Evolutionary conservation across 2,329 filamentous ascomycete species (phyloP), one percentile per base, ranked within the genome.

Genomic region (Chaetomium olivaceum): DNA sequence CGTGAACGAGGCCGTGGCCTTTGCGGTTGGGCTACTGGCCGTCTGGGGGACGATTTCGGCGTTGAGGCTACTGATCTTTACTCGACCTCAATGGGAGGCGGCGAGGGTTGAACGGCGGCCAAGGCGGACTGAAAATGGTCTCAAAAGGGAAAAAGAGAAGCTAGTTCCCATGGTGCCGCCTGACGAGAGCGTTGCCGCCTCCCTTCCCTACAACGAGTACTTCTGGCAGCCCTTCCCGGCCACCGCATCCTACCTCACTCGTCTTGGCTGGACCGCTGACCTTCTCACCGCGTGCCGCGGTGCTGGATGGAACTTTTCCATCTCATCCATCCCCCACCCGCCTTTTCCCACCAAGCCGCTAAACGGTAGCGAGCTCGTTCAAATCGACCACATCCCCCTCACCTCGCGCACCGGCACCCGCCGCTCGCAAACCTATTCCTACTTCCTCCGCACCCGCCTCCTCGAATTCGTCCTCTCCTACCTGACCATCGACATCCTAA

Each of bases 401-500:
- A 67, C 70, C 56, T 83, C 82, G 7, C 73, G 72, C 16, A 76
- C 80, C 36, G 86, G 86, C 27, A 84, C 80, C 71, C 73, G 73
- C 60, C 79, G 81, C 25, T 78, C 76, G 64, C 70, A 76, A 5
- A 83, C 80, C 4, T 77, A 79, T 43, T 71, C 70, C 25, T 73
- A 78, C 3, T 82, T 89, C 52, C 64, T 88, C 50, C 75, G 76
- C 63, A 70, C 73, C 19, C 81, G 81, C 29, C 66, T 87, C 12
- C 64, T 76, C 9, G 79, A 73, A 6, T 77, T 89, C n/a, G 62
- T 85, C 2, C 63, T 83, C 46, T 80, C 82, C 69, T 95, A 91
- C 74, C 69, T 95, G 14, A 67, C 85, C 8, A 79, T 97, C 9
- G 94, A 97, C 76, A 65, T 87, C 7, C 76, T 91, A 61, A 91